Percentiles rank a stretch among this genome's conserved stretches.
These are phyloP conservation scores for Tilletiopsis washingtonensis DNA, from an alignment of 1,284 basidiomycete species.

Conservation along the genomic window DNA sequence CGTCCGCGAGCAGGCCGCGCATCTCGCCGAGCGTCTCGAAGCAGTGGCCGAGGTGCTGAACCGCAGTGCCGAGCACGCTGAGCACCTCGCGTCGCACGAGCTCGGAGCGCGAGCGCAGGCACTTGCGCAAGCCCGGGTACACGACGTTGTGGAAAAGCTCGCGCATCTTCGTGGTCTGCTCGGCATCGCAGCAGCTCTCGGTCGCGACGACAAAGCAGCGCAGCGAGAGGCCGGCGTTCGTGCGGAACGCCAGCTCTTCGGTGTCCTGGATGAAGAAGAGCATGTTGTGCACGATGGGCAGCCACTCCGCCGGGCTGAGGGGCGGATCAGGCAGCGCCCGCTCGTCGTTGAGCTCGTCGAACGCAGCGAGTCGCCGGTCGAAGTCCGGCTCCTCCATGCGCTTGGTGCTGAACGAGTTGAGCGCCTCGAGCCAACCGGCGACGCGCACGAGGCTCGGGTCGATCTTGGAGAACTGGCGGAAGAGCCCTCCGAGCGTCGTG, in stretches of 20 bases:
- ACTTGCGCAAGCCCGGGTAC: slow-evolving; percentile 73
- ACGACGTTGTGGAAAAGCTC: slow-evolving; percentile 60
- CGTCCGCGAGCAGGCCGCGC: slow-evolving; percentile 70
- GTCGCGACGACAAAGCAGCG: slow-evolving; percentile 60
- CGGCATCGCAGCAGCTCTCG: background rate
- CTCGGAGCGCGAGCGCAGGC: slow-evolving; percentile 72
- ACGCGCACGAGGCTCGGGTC: slow-evolving; percentile 21
- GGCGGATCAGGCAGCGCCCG: slow-evolving; percentile 28
- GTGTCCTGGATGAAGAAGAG: slow-evolving; percentile 82
- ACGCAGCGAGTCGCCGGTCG: slow-evolving; percentile 72
- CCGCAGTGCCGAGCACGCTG: slow-evolving; percentile 68
- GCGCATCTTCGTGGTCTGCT: background rate
- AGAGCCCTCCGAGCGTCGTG: slow-evolving; percentile 24
- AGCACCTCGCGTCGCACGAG: slow-evolving; percentile 82
- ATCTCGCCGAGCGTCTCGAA: slow-evolving; percentile 67
- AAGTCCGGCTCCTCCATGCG: slow-evolving; percentile 90
- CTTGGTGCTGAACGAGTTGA: slow-evolving; percentile 78
- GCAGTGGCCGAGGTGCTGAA: slow-evolving; percentile 55
- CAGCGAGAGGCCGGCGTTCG: slow-evolving; percentile 68
- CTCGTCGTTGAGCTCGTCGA: slow-evolving; percentile 64
- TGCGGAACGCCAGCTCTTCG: slow-evolving; percentile 78
- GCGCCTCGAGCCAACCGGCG: slow-evolving; percentile 33
- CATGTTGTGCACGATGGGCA: slow-evolving; percentile 74
- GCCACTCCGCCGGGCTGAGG: slow-evolving; percentile 64
- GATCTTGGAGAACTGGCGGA: slow-evolving; percentile 31